These are phyloP conservation scores for Sechiopsis laciniata DNA, from an alignment of 306 rosid species.

Conservation along the genomic window DNA sequence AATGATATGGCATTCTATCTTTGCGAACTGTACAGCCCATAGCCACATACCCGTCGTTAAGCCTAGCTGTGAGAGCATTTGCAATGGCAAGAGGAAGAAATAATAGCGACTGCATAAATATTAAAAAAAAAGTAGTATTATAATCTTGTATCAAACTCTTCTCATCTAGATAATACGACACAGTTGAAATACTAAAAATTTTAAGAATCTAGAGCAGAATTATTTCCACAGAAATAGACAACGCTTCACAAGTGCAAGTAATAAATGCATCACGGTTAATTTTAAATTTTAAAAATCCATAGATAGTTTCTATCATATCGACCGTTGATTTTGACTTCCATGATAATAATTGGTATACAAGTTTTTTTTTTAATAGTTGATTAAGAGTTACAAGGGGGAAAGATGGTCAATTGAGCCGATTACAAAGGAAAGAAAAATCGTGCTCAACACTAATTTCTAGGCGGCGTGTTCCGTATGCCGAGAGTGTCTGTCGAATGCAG, in stretches of 20 bases:
- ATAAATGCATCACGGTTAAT: neutral
- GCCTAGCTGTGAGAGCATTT: constrained; percentile 72
- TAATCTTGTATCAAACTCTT: constrained; percentile 2
- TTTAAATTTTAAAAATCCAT: neutral
- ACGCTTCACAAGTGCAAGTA: neutral
- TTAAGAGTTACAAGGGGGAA: too few species aligned
- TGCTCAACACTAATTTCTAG: too few species aligned
- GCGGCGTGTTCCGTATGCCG: too few species aligned
- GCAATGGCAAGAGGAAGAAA: constrained; percentile 89
- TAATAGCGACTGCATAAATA: constrained; percentile 61
- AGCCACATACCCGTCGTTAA: constrained; percentile 75
- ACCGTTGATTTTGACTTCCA: neutral
- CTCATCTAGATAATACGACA: neutral
- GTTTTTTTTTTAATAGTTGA: too few species aligned
- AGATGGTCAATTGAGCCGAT: too few species aligned
- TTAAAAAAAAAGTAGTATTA: neutral
- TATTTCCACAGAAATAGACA: neutral
- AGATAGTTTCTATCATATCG: constrained; percentile 1
- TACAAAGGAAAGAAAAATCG: too few species aligned
- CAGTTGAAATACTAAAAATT: neutral
- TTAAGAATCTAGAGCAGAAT: neutral
- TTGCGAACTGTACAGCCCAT: neutral
- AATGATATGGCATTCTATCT: neutral
- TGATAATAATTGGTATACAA: neutral
- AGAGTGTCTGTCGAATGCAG: too few species aligned